These are phyloP conservation scores for Calocera cornea DNA, from an alignment of 768 basidiomycete species.

Conservation along the genomic window DNA sequence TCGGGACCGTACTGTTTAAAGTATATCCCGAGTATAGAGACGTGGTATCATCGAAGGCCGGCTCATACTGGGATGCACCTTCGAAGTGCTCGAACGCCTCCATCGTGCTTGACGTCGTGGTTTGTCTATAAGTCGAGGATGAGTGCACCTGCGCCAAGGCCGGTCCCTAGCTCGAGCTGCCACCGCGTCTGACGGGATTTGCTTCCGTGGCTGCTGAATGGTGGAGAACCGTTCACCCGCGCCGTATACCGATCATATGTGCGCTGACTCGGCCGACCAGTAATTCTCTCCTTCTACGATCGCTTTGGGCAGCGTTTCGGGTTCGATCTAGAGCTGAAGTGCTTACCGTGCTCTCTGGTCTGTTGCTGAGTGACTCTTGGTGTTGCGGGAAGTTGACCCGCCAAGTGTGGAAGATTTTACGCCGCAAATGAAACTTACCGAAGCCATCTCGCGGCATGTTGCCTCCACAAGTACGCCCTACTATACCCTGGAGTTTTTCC, in stretches of 20 bases:
- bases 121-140: neutral
- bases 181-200: neutral
- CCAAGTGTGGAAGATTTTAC: neutral
- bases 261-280: too few species aligned
- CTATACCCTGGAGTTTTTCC: constrained; percentile 95
- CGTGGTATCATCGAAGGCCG: constrained; percentile 17
- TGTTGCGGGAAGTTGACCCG: neutral
- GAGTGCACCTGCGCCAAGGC: neutral
- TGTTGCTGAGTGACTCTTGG: neutral
- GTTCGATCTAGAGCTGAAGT: too few species aligned
- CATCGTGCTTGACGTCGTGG: constrained; percentile 1
- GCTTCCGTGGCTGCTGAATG: neutral
- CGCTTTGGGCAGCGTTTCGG: too few species aligned
- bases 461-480: constrained; percentile 42
- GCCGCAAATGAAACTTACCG: constrained; percentile 51
- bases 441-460: constrained; percentile 42
- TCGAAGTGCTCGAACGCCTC: constrained; percentile 12
- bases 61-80: constrained; percentile 18
- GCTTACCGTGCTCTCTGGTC: neutral
- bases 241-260: too few species aligned
- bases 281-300: too few species aligned
- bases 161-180: neutral
- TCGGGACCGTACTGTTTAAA: constrained; percentile 9
- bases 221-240: neutral
- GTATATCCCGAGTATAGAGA: constrained; percentile 21